Percentiles rank a stretch among this genome's conserved stretches.
Conservation (phyloP, 2,329 filamentous ascomycete species). For the Aspergillus eucalypticola region DNA sequence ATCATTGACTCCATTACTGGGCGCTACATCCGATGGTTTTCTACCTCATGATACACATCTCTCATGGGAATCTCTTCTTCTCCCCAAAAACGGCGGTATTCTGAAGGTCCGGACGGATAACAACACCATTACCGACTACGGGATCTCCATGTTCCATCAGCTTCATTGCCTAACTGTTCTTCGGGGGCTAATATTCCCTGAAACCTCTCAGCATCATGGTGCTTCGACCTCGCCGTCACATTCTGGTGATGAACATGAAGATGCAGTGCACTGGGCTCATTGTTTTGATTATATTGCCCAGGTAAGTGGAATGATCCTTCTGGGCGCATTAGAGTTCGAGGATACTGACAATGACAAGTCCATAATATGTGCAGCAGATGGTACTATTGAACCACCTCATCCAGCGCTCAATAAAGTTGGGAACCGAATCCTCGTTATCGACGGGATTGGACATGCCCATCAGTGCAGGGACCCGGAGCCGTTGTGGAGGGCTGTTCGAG, state of each 20-base stretch:
- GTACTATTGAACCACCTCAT: constrained; percentile 12
- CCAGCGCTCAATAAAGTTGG: neutral
- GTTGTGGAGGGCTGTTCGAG: neutral
- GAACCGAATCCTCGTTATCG: neutral
- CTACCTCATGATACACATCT: neutral
- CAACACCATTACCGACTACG: neutral
- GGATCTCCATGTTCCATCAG: constrained; percentile 18
- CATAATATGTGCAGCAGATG: constrained; percentile 17
- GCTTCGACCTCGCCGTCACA: constrained; percentile 5
- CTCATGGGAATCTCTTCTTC: constrained; percentile 7
- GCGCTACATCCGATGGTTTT: neutral
- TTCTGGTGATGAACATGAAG: neutral
- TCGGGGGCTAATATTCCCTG: constrained; percentile 9
- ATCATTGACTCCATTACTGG: neutral
- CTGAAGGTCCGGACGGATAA: neutral
- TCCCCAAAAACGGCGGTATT: constrained; percentile 4
- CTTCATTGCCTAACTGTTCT: constrained; percentile 13
- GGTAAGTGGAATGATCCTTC: neutral
- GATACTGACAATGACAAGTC: neutral
- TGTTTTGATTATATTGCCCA: constrained; percentile 22
- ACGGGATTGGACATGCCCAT: neutral
- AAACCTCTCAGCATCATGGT: constrained; percentile 8
- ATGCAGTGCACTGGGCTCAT: constrained; percentile 16
- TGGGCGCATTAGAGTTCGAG: too few relatives aligned
- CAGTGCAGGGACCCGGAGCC: neutral